phyloP scores from a whole-genome alignment of 805 yeast species.

The Myxozyma sirexii region DNA sequence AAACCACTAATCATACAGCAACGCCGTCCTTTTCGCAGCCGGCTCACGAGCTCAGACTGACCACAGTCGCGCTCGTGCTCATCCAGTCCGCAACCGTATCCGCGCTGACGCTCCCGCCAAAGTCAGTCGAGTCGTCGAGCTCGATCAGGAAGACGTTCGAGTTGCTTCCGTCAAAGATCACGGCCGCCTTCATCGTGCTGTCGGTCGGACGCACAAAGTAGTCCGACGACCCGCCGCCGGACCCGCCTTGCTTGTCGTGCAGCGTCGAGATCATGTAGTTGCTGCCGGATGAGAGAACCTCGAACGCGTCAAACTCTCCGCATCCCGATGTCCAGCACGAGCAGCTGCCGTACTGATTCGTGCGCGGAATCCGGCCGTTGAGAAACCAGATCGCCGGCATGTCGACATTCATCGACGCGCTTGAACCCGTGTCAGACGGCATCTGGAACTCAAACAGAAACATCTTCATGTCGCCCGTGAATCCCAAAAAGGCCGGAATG shows the following conservation, averaged over 20 bases:
- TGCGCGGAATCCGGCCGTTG: conserved; percentile 95
- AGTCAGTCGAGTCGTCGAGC: conserved; percentile 53
- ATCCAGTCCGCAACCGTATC: conserved; percentile 48
- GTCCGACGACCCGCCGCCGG: conserved; percentile 86
- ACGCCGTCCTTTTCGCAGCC: neutral
- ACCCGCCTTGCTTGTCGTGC: conserved; percentile 77
- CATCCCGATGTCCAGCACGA: conserved; percentile 98
- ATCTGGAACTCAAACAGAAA: conserved; percentile 91
- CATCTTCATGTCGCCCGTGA: conserved; percentile 79
- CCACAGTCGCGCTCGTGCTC: conserved; percentile 18
- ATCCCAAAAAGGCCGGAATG: conserved; percentile 94
- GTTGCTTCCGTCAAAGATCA: conserved; percentile 61
- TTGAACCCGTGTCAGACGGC: conserved; percentile 68
- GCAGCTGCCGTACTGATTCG: conserved; percentile 91
- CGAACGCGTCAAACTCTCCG: conserved; percentile 96
- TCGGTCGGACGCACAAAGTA: conserved; percentile 84
- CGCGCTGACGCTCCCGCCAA: conserved; percentile 56
- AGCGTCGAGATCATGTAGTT: conserved; percentile 70
- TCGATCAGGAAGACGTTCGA: conserved; percentile 58
- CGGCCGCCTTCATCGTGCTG: conserved; percentile 86
- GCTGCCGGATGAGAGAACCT: conserved; percentile 77
- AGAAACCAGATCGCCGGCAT: conserved; percentile 99
- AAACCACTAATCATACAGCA: neutral
- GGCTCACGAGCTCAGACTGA: conserved; percentile 19
- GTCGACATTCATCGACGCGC: conserved; percentile 66